A percentile compares a stretch with the other conserved stretches of the same genome.
These are phyloP conservation scores for Trichothecium sympodiale DNA, from an alignment of 2,329 filamentous ascomycete genomes.

Conservation along the genomic window DNA sequence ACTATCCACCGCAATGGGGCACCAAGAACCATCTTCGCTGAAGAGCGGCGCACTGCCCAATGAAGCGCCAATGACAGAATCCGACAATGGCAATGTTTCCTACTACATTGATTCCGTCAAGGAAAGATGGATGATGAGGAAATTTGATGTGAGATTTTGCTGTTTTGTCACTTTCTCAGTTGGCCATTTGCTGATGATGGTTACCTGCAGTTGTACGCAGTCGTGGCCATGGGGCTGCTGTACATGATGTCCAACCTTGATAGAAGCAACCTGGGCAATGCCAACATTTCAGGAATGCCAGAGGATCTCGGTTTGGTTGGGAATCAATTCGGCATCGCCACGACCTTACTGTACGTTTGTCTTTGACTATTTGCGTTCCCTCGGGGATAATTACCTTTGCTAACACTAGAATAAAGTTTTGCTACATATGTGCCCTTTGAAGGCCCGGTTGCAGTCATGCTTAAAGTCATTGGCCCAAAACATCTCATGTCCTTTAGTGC, in stretches of 20 bases:
- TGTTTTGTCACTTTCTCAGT: neutral
- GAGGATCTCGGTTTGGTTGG: conserved; percentile 17
- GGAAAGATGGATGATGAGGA: conserved; percentile 12
- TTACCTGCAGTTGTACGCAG: conserved; percentile 5
- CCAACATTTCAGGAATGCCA: conserved; percentile 17
- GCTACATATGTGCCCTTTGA: conserved; percentile 21
- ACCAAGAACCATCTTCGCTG: too few species aligned
- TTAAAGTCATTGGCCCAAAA: conserved; percentile 18
- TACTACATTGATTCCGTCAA: conserved; percentile 8
- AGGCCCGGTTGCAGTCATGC: conserved; percentile 16
- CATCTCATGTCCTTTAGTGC: conserved; percentile 13
- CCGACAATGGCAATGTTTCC: conserved; percentile 5
- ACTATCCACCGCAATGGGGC: too few species aligned
- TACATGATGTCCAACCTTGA: conserved; percentile 21
- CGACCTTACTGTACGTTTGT: conserved; percentile 11
- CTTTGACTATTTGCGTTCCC: neutral
- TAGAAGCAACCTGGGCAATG: conserved; percentile 16
- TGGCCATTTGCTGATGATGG: neutral
- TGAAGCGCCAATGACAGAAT: conserved; percentile 2
- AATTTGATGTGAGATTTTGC: conserved; percentile 11
- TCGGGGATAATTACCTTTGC: neutral
- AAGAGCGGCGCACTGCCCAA: neutral
- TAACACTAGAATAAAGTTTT: conserved; percentile 6
- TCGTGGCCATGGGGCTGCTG: conserved; percentile 12
- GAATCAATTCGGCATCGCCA: conserved; percentile 17